Base-by-base conservation (phyloP, 345 rosid genomes). In the Pugionium dolabratum region DNA sequence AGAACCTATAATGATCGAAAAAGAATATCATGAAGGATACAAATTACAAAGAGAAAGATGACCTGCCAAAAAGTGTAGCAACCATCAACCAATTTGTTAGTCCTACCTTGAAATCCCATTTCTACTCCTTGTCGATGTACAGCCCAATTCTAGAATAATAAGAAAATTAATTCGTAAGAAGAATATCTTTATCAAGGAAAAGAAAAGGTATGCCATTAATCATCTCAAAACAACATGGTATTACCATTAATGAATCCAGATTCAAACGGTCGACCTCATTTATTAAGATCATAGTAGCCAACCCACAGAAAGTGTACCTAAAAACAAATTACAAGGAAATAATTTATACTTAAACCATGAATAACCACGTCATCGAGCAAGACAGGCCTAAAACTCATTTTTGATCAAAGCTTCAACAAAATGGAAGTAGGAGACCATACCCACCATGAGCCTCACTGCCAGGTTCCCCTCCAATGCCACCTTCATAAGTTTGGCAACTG, bases 21-120 rank as follows among this genome's bases (percentile, higher is more conserved):
- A 56, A 71, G 2, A 4, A 53, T 7, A 43, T 6, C 2, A 54
- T 31, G 5, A 76, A 64, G 6, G 57, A 33, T 43, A 30, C 34
- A 8, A 59, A 33, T 3, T 18, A 73, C 30, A 64, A 39, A 54
- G 8, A 28, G 42, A 45, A 48, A 53, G 51, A 43, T 76, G 54
- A 94, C 99, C 99, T 90, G 99, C 99, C 99, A 94, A 76, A 90
- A 94, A 39, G 96, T 90, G 84, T 94, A 94, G 66, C 99, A 90
- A 69, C 99, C 97, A 71, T 94, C 99, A 53, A 94, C 96, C 71
- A 94, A 79, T 73, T 94, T 94, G 78, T 94, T 94, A n/a, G 85
- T 79, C 86, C 97, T 82, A 67, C 99, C 99, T 79, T 94, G 99
- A 79, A 94, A 90, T 71, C 99, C 99, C 71, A 87, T 77, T 77